A percentile compares a stretch with the other conserved stretches of the same genome.
These are phyloP conservation scores for Phytophthora ramorum DNA, from an alignment of 352 stramenopile species.

Conservation along the genomic window DNA sequence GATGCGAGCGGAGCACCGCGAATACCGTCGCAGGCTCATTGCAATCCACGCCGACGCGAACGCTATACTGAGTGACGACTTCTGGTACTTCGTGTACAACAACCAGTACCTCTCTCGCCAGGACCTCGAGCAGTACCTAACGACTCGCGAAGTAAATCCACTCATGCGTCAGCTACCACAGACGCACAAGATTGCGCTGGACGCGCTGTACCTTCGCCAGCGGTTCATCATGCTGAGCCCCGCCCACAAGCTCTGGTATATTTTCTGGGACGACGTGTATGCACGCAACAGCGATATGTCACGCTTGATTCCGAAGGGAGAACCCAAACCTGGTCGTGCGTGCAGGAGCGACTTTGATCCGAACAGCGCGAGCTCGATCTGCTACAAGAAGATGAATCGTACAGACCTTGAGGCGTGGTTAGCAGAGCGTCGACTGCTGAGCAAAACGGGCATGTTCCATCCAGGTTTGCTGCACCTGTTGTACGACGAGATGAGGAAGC, in stretches of 20 bases:
- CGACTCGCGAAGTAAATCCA: constrained; percentile 12
- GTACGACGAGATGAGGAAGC: constrained; percentile 21
- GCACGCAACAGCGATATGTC: constrained; percentile 44
- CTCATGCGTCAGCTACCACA: constrained; percentile 10
- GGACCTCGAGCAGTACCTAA: constrained; percentile 32
- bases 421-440: constrained; percentile 7
- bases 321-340: constrained; percentile 9
- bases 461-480: constrained; percentile 17
- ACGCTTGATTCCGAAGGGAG: constrained; percentile 14
- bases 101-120: constrained; percentile 30
- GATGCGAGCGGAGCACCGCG: constrained; percentile 32
- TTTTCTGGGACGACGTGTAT: constrained; percentile 60
- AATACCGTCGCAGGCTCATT: constrained; percentile 22
- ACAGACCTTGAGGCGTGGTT: constrained; percentile 15
- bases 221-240: constrained; percentile 41
- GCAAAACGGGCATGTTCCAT: constrained; percentile 20
- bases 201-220: constrained; percentile 24
- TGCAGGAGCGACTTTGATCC: constrained; percentile 22
- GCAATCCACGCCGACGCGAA: constrained; percentile 31
- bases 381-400: constrained; percentile 19
- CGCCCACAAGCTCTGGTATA: constrained; percentile 44
- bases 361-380: constrained; percentile 23
- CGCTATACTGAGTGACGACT: constrained; percentile 40
- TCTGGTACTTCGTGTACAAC: constrained; percentile 60
- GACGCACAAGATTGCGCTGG: constrained; percentile 5